Evolutionary conservation across 495 filamentous ascomycete species (phyloP).

Genomic region (Antarctomyces pellizariae): DNA sequence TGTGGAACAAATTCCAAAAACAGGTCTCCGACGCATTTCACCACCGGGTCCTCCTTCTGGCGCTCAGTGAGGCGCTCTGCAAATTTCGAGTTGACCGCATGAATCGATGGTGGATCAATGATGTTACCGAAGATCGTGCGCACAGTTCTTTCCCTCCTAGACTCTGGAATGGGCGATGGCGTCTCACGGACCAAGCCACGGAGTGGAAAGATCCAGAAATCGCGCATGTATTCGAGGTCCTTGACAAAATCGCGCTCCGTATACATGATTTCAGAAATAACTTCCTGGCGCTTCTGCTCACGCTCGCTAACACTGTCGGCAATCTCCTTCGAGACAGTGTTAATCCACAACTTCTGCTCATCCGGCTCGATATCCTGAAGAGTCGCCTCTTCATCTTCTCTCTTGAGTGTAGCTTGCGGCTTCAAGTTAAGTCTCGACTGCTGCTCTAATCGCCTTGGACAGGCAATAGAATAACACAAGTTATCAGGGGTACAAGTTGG

Average conservation of each 20-base stretch:
- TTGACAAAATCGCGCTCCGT: constrained; percentile 99
- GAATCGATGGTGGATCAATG: constrained; percentile 54
- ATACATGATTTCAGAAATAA: constrained; percentile 97
- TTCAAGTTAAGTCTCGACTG: constrained; percentile 83
- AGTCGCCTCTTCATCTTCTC: constrained; percentile 57
- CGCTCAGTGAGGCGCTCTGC: constrained; percentile 71
- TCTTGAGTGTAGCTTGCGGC: constrained; percentile 64
- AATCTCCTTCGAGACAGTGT: constrained; percentile 87
- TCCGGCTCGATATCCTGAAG: constrained; percentile 71
- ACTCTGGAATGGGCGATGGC: constrained; percentile 68
- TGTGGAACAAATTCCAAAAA: constrained; percentile 79
- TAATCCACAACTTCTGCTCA: constrained; percentile 98
- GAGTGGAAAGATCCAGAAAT: constrained; percentile 96
- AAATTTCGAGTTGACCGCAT: constrained; percentile 68
- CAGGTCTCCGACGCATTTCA: constrained; percentile 78
- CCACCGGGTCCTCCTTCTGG: constrained; percentile 75
- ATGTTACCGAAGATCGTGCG: constrained; percentile 90
- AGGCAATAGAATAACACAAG: constrained; percentile 96
- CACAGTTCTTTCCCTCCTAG: constrained; percentile 73
- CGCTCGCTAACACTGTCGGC: constrained; percentile 68
- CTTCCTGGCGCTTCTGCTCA: constrained; percentile 94
- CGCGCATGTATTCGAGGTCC: constrained; percentile 88
- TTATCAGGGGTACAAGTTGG: constrained; percentile 89
- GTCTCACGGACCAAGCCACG: constrained; percentile 38
- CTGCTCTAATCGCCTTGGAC: constrained; percentile 82